Evolutionary conservation across 2,329 filamentous ascomycete genomes (phyloP), one percentile per base, ranked within the genome.

Genomic region (Aspergillus latus): DNA sequence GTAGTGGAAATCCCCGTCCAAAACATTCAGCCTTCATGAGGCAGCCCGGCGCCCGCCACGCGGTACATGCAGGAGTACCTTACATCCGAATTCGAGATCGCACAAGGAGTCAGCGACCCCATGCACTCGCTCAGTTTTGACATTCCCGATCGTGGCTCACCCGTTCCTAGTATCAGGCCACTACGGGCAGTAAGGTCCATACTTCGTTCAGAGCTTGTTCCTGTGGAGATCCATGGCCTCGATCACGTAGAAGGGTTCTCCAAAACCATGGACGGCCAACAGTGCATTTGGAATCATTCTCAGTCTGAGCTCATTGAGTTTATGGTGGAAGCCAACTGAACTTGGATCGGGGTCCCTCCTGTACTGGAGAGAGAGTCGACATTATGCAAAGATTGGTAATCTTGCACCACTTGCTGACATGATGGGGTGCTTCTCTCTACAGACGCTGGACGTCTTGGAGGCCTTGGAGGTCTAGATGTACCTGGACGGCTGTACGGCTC

Each of bases 61-160:
- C 57, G 42, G 40, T 57, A 52, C 49, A 55, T 54, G 58, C 58
- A 57, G 51, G 40, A 59, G 59, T 61, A 58, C 59, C 59, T 61
- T 61, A 58, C 59, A 61, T 61, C 11, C 5, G 21, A 7, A 16
- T 21, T 42, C 51, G 29, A 54, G 44, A 52, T 57, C 50, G 49
- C 49, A 49, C 55, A 52, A 45, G 28, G 26, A 29, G 21, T 21
- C 21, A 21, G 21, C 21, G 21, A 21, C n/a, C 26, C 28, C 11
- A 11, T 45, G 39, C 9, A 6, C n/a, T 40, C 39, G 15, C 16
- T 9, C 13, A 40, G 6, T 16, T 15, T 13, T 21, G 21, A 7
- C 16, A 21, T 26, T 28, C 5, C 9, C 42, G 11, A 16, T 11
- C 21, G 16, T 44, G 13, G 16, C 10, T 34, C 10, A 11, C 30